Percentiles rank a stretch among this genome's conserved stretches.
Evolutionary conservation across 2,329 filamentous ascomycete genomes (phyloP).

Genomic region (Paecilomyces formosus): DNA sequence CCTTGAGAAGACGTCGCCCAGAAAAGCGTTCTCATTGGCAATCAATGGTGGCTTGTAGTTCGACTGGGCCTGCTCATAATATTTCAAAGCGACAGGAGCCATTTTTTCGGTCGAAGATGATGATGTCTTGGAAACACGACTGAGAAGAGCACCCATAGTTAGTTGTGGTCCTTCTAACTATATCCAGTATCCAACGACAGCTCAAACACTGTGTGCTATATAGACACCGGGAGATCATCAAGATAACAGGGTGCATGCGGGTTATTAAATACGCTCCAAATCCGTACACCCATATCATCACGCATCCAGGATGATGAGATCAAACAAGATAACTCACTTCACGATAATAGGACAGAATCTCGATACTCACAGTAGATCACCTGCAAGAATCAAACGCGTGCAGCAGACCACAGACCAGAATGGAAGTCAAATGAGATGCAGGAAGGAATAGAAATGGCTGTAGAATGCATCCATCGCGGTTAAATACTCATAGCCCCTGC

Average conservation of each 20-base stretch:
- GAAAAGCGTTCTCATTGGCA: conserved; percentile 60
- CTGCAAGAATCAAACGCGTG: neutral
- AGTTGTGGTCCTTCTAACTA: neutral
- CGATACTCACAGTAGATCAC: neutral
- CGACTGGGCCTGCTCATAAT: conserved; percentile 52
- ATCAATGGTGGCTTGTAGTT: conserved; percentile 58
- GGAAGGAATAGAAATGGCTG: neutral
- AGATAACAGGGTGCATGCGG: neutral
- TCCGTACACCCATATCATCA: neutral
- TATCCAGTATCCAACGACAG: neutral
- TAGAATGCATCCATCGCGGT: neutral
- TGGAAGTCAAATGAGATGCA: neutral
- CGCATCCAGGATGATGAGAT: neutral
- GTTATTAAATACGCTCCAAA: neutral
- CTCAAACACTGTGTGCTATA: neutral
- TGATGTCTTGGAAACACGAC: neutral
- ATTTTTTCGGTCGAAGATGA: conserved; percentile 3
- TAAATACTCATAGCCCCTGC: neutral
- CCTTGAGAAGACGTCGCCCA: conserved; percentile 56
- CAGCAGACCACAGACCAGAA: neutral
- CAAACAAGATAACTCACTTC: neutral
- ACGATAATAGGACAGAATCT: neutral
- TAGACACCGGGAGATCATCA: neutral
- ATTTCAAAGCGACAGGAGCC: conserved; percentile 31
- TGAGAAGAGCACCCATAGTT: neutral